Evolutionary conservation across 1,284 basidiomycete genomes (phyloP).

Genomic region (Tylopilus sp.): DNA sequence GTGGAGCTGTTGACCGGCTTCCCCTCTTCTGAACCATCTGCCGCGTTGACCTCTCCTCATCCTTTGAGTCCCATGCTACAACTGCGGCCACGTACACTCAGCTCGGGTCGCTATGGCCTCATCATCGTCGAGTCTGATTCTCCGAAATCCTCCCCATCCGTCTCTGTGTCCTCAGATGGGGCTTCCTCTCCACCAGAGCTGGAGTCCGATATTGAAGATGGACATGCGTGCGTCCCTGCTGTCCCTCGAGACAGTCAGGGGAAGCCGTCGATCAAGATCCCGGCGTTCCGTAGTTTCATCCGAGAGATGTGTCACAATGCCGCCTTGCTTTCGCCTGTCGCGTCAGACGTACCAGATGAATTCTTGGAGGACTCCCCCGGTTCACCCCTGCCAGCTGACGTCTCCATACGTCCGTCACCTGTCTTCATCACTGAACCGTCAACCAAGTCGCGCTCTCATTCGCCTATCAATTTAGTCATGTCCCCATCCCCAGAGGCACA

Average conservation of each 20-base stretch:
- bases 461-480: constrained; percentile 49
- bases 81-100: constrained; percentile 21
- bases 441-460: constrained; percentile 35
- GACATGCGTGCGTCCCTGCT: constrained; percentile 22
- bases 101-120: constrained; percentile 53
- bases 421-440: constrained; percentile 16
- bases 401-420: constrained; percentile 18
- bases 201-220: constrained; percentile 58
- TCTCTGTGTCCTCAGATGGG: constrained; percentile 34
- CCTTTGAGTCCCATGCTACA: constrained; percentile 14
- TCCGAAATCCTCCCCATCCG: constrained; percentile 34
- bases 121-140: constrained; percentile 38
- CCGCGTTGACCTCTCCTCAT: constrained; percentile 1
- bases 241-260: constrained; percentile 17
- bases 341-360: constrained; percentile 12
- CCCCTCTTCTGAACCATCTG: constrained; percentile 5
- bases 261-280: constrained; percentile 27
- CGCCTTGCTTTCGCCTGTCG: constrained; percentile 7
- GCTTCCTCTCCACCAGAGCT: constrained; percentile 35
- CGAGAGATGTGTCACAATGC: constrained; percentile 26
- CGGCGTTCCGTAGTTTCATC: constrained; percentile 32
- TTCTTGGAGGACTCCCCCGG: constrained; percentile 9
- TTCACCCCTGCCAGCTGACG: constrained; percentile 18
- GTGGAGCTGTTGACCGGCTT: constrained; percentile 49
- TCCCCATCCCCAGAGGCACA: constrained; percentile 18